Conservation (phyloP, 495 filamentous ascomycete species). For the Aspergillus sparsus region DNA sequence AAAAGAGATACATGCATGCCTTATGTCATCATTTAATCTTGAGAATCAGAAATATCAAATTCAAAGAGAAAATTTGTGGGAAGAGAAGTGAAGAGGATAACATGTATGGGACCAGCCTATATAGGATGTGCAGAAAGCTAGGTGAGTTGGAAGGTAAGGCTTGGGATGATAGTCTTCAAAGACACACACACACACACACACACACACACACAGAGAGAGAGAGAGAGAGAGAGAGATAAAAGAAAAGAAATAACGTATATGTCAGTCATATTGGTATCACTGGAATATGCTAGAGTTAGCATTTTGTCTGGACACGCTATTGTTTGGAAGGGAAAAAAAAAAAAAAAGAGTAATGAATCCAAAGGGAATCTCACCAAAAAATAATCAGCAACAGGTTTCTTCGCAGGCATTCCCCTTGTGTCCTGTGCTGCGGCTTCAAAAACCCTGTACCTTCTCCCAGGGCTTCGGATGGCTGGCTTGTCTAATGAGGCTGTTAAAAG, state of each 20-base stretch:
- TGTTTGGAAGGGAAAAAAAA: neutral
- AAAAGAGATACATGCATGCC: too few relatives aligned
- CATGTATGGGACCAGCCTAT: conserved; percentile 16
- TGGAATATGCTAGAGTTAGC: conserved; percentile 3
- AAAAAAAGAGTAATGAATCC: conserved; percentile 3
- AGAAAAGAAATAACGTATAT: neutral
- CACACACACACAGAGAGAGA: conserved; percentile 1
- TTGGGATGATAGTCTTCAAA: too few relatives aligned
- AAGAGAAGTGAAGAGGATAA: conserved; percentile 7
- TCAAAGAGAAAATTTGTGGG: neutral
- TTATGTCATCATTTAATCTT: too few relatives aligned
- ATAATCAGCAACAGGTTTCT: conserved; percentile 98
- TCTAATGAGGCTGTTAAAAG: conserved; percentile 33
- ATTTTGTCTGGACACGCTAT: neutral
- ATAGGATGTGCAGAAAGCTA: too few relatives aligned
- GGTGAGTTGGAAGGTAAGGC: too few relatives aligned
- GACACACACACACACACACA: too few relatives aligned
- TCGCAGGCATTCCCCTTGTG: conserved; percentile 95
- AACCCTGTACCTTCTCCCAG: conserved; percentile 88
- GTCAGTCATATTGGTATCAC: conserved; percentile 24
- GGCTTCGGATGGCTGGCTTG: conserved; percentile 58
- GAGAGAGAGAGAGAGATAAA: conserved; percentile 4
- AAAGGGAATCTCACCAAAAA: conserved; percentile 61
- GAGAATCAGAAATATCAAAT: neutral
- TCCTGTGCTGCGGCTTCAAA: conserved; percentile 98